Evolutionary conservation across 2,329 filamentous ascomycete species (phyloP).

Genomic region (Fusarium dimerum): DNA sequence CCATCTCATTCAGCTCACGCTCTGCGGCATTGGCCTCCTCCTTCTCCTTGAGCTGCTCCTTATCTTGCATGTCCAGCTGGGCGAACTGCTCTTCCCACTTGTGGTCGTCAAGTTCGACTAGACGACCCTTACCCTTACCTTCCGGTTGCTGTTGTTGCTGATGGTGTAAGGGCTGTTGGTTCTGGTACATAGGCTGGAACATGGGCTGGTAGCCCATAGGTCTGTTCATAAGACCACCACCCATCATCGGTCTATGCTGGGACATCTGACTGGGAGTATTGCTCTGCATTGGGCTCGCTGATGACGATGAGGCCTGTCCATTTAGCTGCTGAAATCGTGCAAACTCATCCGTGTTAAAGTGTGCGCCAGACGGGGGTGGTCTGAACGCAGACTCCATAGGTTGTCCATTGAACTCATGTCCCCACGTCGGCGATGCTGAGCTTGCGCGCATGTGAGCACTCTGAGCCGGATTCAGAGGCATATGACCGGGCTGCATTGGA

Average conservation of each 20-base stretch:
- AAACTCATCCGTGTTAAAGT: slow-evolving; percentile 84
- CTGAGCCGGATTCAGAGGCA: slow-evolving; percentile 52
- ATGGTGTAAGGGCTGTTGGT: slow-evolving; percentile 44
- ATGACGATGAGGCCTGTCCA: slow-evolving; percentile 51
- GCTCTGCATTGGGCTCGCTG: slow-evolving; percentile 62
- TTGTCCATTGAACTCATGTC: slow-evolving; percentile 57
- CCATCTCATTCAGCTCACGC: slow-evolving; percentile 84
- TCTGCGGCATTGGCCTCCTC: slow-evolving; percentile 75
- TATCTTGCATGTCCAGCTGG: slow-evolving; percentile 72
- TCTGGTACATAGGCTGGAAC: slow-evolving; percentile 51
- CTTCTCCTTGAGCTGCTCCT: slow-evolving; percentile 53
- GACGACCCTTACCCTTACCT: slow-evolving; percentile 81
- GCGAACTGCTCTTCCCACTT: slow-evolving; percentile 98
- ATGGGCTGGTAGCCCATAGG: slow-evolving; percentile 57
- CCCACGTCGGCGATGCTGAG: slow-evolving; percentile 56
- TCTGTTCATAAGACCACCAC: slow-evolving; percentile 51
- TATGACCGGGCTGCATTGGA: slow-evolving; percentile 49
- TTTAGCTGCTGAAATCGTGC: slow-evolving; percentile 79
- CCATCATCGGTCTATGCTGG: slow-evolving; percentile 65
- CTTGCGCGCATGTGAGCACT: slow-evolving; percentile 54
- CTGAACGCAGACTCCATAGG: slow-evolving; percentile 73
- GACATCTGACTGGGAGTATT: slow-evolving; percentile 47
- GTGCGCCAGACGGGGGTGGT: slow-evolving; percentile 53
- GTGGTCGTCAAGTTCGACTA: slow-evolving; percentile 90
- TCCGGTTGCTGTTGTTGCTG: slow-evolving; percentile 50